Conservation (phyloP, 2,329 filamentous ascomycete genomes). For the Colletotrichum sp. region DNA sequence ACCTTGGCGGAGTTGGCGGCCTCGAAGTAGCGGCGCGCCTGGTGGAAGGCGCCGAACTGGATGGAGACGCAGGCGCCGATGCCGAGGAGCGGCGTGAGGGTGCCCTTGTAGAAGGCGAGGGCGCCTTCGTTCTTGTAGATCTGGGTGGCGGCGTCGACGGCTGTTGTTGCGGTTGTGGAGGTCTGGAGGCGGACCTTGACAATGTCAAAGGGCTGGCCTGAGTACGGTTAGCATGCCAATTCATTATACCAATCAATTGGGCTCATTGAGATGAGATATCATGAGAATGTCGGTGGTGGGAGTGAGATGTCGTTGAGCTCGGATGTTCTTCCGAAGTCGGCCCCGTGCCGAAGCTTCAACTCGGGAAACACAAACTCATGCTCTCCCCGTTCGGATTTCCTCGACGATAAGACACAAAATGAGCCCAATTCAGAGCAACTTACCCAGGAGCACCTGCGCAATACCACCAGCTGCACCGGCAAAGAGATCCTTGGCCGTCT, state of each 20-base stretch:
- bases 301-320: neutral
- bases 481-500: slow-evolving; percentile 87
- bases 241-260: neutral
- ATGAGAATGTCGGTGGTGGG: neutral
- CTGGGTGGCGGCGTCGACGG: slow-evolving; percentile 77
- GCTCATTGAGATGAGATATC: neutral
- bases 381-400: neutral
- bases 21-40: slow-evolving; percentile 86
- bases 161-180: slow-evolving; percentile 78
- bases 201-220: slow-evolving; percentile 82
- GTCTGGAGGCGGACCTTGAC: slow-evolving; percentile 98
- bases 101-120: slow-evolving; percentile 97
- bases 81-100: slow-evolving; percentile 89
- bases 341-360: neutral
- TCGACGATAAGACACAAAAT: neutral
- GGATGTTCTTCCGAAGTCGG: neutral
- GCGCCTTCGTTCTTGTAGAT: slow-evolving; percentile 91
- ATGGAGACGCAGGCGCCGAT: slow-evolving; percentile 98
- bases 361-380: neutral
- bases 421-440: slow-evolving; percentile 32
- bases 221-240: neutral
- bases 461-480: slow-evolving; percentile 90
- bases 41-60: slow-evolving; percentile 97
- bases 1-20: slow-evolving; percentile 68
- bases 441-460: slow-evolving; percentile 92